These are phyloP conservation scores for Peronospora destructor DNA, from an alignment of 352 stramenopile species.

Conservation along the genomic window DNA sequence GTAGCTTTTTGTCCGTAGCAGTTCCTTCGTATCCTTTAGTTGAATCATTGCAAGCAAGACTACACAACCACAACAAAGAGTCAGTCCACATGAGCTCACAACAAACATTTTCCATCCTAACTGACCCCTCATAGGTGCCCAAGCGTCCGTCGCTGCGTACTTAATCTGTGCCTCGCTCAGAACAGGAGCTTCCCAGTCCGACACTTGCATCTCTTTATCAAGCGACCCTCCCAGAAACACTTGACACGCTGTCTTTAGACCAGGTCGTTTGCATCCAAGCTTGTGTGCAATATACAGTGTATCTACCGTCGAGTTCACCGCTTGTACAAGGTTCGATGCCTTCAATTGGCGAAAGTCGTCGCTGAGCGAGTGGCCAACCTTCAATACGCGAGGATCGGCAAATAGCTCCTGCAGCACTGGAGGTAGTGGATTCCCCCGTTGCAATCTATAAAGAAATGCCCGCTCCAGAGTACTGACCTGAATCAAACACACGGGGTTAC, in stretches of 20 bases:
- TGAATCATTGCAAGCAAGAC: constrained; percentile 77
- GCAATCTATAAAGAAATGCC: constrained; percentile 67
- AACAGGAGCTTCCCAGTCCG: constrained; percentile 63
- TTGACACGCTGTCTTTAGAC: constrained; percentile 64
- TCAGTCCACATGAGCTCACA: background rate
- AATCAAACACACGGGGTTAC: constrained; percentile 72
- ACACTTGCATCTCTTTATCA: constrained; percentile 84
- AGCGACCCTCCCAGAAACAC: constrained; percentile 64
- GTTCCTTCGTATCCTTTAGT: constrained; percentile 43
- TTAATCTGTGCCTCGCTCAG: constrained; percentile 68
- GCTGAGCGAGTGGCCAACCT: constrained; percentile 71
- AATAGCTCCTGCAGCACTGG: constrained; percentile 55
- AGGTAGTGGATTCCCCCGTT: constrained; percentile 42
- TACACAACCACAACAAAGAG: constrained; percentile 16
- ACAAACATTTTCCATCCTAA: background rate
- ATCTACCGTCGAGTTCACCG: constrained; percentile 65
- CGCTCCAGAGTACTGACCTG: constrained; percentile 70
- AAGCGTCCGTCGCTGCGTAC: constrained; percentile 78
- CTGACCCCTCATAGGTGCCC: constrained; percentile 62
- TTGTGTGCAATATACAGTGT: constrained; percentile 74
- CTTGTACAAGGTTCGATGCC: constrained; percentile 44
- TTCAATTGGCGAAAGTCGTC: constrained; percentile 70
- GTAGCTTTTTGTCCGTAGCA: constrained; percentile 68
- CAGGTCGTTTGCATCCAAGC: constrained; percentile 64
- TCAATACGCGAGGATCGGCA: constrained; percentile 50